phyloP scores from a whole-genome alignment of 768 basidiomycete species.

The Pleurotus tuber-regium region DNA sequence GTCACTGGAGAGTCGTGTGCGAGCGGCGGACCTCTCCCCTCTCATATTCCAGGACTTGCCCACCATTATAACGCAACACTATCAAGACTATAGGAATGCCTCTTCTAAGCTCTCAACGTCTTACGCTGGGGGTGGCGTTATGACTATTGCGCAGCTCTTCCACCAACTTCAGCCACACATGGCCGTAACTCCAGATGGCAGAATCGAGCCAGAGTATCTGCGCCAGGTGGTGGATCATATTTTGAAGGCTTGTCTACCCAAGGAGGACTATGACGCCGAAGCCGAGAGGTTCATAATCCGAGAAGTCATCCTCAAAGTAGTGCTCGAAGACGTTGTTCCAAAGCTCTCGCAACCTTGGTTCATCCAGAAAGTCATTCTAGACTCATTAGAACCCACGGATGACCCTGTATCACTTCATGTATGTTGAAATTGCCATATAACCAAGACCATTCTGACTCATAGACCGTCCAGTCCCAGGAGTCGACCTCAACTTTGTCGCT shows the following conservation, averaged over 20 bases:
- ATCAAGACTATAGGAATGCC: constrained; percentile 73
- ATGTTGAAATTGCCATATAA: constrained; percentile 9
- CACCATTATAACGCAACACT: constrained; percentile 69
- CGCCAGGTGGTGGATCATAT: constrained; percentile 78
- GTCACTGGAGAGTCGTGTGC: constrained; percentile 56
- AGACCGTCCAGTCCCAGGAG: constrained; percentile 18
- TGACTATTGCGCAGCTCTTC: constrained; percentile 65
- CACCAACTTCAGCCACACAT: constrained; percentile 84
- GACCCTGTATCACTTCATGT: constrained; percentile 27
- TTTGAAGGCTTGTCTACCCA: constrained; percentile 68
- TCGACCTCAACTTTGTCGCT: constrained; percentile 21
- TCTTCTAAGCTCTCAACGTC: constrained; percentile 59
- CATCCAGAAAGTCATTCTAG: constrained; percentile 67
- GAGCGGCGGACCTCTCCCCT: constrained; percentile 52
- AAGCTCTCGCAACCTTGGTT: constrained; percentile 90
- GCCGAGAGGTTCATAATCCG: constrained; percentile 80
- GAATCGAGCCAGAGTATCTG: constrained; percentile 71
- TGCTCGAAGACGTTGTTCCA: constrained; percentile 66
- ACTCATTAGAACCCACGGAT: constrained; percentile 52
- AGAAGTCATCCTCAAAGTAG: constrained; percentile 77
- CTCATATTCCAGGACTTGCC: constrained; percentile 67
- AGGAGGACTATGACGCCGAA: constrained; percentile 76
- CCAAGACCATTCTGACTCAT: neutral
- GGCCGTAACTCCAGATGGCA: constrained; percentile 67
- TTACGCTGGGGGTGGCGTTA: constrained; percentile 66